These are phyloP conservation scores for Trametes maxima DNA, from an alignment of 768 basidiomycete genomes.

Conservation along the genomic window DNA sequence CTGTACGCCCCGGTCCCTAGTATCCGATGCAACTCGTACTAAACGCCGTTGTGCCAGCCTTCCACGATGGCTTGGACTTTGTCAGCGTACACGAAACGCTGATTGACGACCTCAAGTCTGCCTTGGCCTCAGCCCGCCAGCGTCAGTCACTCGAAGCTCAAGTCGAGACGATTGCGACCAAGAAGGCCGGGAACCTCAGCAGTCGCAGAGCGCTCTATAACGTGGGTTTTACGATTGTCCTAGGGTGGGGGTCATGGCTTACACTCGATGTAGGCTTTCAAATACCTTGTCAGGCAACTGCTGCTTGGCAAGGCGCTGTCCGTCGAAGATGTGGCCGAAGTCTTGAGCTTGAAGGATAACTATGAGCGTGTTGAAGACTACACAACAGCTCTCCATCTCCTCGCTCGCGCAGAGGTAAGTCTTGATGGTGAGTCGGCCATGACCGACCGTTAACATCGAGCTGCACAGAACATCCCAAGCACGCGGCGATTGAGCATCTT, in stretches of 20 bases:
- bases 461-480: constrained; percentile 63
- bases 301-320: constrained; percentile 75
- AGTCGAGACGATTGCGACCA: constrained; percentile 60
- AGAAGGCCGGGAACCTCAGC: constrained; percentile 48
- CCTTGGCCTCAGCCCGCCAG: constrained; percentile 50
- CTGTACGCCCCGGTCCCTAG: constrained; percentile 43
- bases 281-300: constrained; percentile 63
- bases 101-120: constrained; percentile 58
- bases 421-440: neutral
- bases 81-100: constrained; percentile 81
- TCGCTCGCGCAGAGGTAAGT: constrained; percentile 55
- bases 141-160: constrained; percentile 69
- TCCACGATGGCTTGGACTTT: constrained; percentile 88
- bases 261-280: constrained; percentile 58
- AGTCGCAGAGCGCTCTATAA: constrained; percentile 55
- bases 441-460: neutral
- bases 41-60: constrained; percentile 47
- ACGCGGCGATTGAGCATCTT: constrained; percentile 69
- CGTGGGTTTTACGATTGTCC: constrained; percentile 36
- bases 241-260: neutral
- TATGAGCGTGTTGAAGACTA: constrained; percentile 59
- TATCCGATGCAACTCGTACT: neutral
- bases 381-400: constrained; percentile 66
- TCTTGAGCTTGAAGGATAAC: constrained; percentile 87
- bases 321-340: constrained; percentile 80